A percentile compares a stretch with the other conserved stretches of the same genome.
These are phyloP conservation scores for Xylariaceae sp. DNA, from an alignment of 2,329 filamentous ascomycete species.

Conservation along the genomic window DNA sequence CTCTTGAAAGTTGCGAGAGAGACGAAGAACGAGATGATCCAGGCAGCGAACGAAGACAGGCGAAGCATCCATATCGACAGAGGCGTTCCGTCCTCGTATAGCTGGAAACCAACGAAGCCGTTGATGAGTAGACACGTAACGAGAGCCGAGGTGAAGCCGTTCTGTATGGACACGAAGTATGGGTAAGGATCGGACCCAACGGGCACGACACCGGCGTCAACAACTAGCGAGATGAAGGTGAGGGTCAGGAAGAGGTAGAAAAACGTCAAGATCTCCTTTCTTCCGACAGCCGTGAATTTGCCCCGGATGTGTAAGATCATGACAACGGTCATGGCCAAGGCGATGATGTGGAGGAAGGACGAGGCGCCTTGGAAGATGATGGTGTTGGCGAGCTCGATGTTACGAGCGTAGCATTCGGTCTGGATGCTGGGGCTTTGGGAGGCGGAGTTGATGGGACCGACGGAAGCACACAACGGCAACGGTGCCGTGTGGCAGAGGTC, in stretches of 20 bases:
- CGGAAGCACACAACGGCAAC: conserved; percentile 79
- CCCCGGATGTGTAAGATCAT: conserved; percentile 97
- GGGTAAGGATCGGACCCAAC: conserved; percentile 76
- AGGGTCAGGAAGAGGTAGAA: conserved; percentile 96
- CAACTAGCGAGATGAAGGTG: conserved; percentile 80
- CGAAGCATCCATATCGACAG: conserved; percentile 92
- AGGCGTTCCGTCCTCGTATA: conserved; percentile 95
- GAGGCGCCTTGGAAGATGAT: conserved; percentile 95
- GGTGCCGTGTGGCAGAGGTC: conserved; percentile 80
- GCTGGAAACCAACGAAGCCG: conserved; percentile 95
- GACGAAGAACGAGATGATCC: conserved; percentile 80
- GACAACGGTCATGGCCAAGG: conserved; percentile 86
- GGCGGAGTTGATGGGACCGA: conserved; percentile 70
- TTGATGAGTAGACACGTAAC: conserved; percentile 91
- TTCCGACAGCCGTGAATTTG: conserved; percentile 97
- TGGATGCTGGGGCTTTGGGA: conserved; percentile 73
- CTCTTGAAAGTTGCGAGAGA: conserved; percentile 89
- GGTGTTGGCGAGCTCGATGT: conserved; percentile 94
- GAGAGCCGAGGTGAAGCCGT: conserved; percentile 77
- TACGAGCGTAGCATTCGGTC: conserved; percentile 86
- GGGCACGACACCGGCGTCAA: conserved; percentile 90
- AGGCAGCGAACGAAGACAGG: conserved; percentile 72
- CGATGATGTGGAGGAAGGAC: conserved; percentile 86
- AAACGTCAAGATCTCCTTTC: conserved; percentile 75
- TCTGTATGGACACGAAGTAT: conserved; percentile 87